Percentiles rank a stretch among this genome's conserved stretches.
phyloP scores from a whole-genome alignment of 2,329 filamentous ascomycete genomes.

The Cladophialophora bantiana region DNA sequence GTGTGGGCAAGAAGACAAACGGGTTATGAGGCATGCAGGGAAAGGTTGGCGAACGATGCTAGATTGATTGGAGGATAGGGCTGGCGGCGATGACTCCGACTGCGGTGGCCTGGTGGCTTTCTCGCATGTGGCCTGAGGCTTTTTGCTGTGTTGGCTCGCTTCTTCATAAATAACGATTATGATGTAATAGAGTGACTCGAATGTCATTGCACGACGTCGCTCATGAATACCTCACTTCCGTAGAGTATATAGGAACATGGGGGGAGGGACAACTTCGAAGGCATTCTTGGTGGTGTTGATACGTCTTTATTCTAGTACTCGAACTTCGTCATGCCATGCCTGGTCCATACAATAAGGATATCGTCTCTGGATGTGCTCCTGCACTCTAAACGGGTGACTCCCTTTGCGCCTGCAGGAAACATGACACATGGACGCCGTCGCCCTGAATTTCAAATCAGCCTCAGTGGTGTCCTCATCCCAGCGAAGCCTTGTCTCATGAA shows the following conservation, averaged over 20 bases:
- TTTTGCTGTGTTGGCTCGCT: not conserved
- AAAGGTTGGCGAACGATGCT: not conserved
- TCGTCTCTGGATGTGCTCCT: not conserved
- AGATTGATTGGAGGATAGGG: not conserved
- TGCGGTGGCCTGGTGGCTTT: not conserved
- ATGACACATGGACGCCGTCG: not conserved
- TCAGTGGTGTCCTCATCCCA: conserved; percentile 39
- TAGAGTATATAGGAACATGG: not conserved
- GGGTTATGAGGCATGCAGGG: conserved; percentile 31
- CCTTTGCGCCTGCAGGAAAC: not conserved
- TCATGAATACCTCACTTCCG: not conserved
- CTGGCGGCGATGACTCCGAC: not conserved
- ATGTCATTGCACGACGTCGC: not conserved
- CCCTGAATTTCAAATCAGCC: conserved; percentile 36
- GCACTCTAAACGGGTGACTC: not conserved
- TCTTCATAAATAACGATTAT: not conserved
- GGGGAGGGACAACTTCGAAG: not conserved
- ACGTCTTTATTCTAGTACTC: not conserved
- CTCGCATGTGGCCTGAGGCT: not conserved
- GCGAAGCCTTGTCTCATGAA: conserved; percentile 40
- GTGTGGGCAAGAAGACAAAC: conserved; percentile 36
- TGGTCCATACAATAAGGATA: not conserved
- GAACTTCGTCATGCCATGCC: not conserved
- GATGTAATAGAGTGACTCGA: not conserved
- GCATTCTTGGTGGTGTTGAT: not conserved